Evolutionary conservation across 345 rosid genomes (phyloP), one percentile per base, ranked within the genome.

Genomic region (Abelmoschus esculentus): DNA sequence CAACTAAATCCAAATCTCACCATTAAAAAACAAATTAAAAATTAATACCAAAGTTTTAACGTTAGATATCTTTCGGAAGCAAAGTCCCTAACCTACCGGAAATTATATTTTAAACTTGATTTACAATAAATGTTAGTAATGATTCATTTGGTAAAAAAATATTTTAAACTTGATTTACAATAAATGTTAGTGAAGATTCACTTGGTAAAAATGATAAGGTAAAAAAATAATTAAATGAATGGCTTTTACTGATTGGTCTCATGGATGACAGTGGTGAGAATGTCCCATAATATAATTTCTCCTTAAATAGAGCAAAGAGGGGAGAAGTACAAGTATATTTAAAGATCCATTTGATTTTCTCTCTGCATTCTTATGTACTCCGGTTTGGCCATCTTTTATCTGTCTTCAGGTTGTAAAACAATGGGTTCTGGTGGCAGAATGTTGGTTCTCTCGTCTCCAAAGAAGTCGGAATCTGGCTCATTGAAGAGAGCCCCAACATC

Each of bases 391-490:
- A 14, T 34, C 22, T 60, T 32, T 58, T 5, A 14, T 58, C 6
- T 12, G 6, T 58, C 13, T 15, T 4, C 44, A 60, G 65, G 65
- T 36, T 7, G 65, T 15, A 22, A 26, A 60, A 60, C 26, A 60
- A 60, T 60, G 65, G 44, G 65, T 34, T 44, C 65, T n/a, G 65
- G 65, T 61, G 65, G 65, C 12, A 61, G 65, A 34, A 61, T 61
- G 65, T n/a, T 22, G 19, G 26, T 34, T 0, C 26, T 46, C 6
- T 26, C 65, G 7, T 7, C 6, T 8, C 13, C 17, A 61, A 61
- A 3, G 46, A 61, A 61, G 22, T 17, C 44, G 3, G 65, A 61
- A 61, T n/a, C 26, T n/a, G 26, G 11, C 0, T n/a, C 65, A 7
- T 8, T 34, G 26, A 61, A 61, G 22, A 34, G 65, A 61, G 65